These are phyloP conservation scores for Cladobotryum protrusum DNA, from an alignment of 2,329 filamentous ascomycete genomes.

Conservation along the genomic window DNA sequence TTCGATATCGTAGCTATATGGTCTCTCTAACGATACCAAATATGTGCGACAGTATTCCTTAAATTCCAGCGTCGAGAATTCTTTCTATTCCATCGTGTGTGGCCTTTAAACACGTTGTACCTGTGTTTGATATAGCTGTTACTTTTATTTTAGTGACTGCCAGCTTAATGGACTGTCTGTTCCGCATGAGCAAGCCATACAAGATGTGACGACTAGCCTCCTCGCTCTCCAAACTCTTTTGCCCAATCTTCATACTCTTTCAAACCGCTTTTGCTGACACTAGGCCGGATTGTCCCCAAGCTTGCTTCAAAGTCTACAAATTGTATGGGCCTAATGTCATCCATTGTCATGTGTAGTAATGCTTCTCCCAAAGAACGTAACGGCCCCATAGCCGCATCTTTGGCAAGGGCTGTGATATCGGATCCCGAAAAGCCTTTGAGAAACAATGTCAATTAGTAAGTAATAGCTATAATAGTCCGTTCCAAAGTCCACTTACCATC, in stretches of 20 bases:
- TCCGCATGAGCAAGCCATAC: no score
- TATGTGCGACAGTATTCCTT: no score
- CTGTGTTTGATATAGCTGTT: no score
- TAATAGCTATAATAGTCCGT: background rate
- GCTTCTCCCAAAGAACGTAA: conserved; percentile 84
- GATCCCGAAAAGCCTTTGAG: conserved; percentile 85
- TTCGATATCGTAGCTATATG: no score
- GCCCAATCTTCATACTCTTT: conserved; percentile 95
- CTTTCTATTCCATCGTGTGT: no score
- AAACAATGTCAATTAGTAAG: background rate
- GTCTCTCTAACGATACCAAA: no score
- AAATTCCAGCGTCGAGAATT: no score
- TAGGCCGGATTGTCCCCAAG: conserved; percentile 77
- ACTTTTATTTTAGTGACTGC: no score
- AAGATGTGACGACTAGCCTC: conserved; percentile 47
- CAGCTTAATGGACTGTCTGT: no score
- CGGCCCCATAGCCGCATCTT: conserved; percentile 97
- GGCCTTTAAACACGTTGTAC: no score
- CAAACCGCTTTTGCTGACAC: conserved; percentile 77
- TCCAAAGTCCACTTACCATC: conserved; percentile 55
- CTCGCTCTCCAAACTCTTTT: conserved; percentile 83
- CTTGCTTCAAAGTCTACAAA: conserved; percentile 80
- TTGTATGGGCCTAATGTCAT: conserved; percentile 83
- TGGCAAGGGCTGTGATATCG: conserved; percentile 92
- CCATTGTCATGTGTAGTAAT: conserved; percentile 84